Conservation (phyloP, 257 asterid species). For the Henckelia pumila region DNA sequence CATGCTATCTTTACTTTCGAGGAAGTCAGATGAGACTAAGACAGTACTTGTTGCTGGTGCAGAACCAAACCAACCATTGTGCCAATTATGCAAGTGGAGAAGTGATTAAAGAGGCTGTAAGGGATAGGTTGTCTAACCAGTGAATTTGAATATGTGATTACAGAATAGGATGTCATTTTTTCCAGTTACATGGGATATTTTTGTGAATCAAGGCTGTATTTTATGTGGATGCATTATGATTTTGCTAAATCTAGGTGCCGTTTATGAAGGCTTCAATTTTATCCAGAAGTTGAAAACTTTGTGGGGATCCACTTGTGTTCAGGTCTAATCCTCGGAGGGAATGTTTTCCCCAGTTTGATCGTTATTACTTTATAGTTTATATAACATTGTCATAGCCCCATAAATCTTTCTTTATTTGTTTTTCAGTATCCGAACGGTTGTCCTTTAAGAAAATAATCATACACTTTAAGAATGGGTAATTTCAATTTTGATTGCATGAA, state of each 20-base stretch:
- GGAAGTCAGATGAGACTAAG: slow-evolving; percentile 15
- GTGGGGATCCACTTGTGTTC: background rate
- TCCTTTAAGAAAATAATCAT: too few relatives aligned
- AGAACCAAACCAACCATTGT: slow-evolving; percentile 89
- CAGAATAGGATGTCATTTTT: background rate
- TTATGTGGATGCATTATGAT: too few relatives aligned
- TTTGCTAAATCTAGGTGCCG: background rate
- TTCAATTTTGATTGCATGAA: too few relatives aligned
- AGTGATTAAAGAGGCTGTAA: slow-evolving; percentile 71
- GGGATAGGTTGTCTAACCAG: slow-evolving; percentile 31
- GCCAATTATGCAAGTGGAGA: slow-evolving; percentile 86
- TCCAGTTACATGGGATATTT: background rate
- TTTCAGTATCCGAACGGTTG: too few relatives aligned
- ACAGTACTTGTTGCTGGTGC: slow-evolving; percentile 81
- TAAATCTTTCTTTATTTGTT: too few relatives aligned
- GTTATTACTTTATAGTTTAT: too few relatives aligned
- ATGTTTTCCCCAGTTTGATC: too few relatives aligned
- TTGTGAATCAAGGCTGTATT: background rate
- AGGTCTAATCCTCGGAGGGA: background rate
- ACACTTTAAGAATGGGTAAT: too few relatives aligned
- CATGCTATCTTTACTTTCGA: background rate
- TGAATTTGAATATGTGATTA: background rate
- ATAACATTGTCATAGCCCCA: background rate
- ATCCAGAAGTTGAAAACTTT: background rate
- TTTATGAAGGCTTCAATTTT: background rate